A percentile compares a stretch with the other conserved stretches of the same genome.
phyloP scores from a whole-genome alignment of 208 protist genomes.

The Trypanosoma cruzi region DNA sequence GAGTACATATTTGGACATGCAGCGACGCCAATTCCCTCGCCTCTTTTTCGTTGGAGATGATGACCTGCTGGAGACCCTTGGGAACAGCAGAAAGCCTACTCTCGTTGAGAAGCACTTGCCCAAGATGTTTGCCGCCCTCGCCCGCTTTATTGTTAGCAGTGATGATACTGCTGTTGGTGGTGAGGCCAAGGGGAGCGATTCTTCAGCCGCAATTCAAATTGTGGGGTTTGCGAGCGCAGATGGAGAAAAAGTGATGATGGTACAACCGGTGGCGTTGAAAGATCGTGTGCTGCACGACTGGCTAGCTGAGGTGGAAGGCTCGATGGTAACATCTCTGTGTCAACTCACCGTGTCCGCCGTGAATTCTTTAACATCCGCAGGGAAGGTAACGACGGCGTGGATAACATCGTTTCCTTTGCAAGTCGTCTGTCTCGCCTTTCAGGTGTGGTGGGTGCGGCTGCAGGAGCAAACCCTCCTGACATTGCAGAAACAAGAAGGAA shows the following conservation, averaged over 20 bases:
- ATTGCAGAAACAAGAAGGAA: slow-evolving; percentile 12
- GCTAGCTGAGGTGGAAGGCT: slow-evolving; percentile 88
- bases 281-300: slow-evolving; percentile 94
- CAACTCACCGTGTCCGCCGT: slow-evolving; percentile 51
- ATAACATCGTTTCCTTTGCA: slow-evolving; percentile 91
- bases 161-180: slow-evolving; percentile 23
- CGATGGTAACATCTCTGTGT: slow-evolving; percentile 92
- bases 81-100: slow-evolving; percentile 94
- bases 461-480: slow-evolving; percentile 80
- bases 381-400: slow-evolving; percentile 80
- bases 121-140: slow-evolving; percentile 99
- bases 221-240: slow-evolving; percentile 92
- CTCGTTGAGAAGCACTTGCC: slow-evolving; percentile 97
- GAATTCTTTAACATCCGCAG: slow-evolving; percentile 26
- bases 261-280: slow-evolving; percentile 48
- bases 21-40: slow-evolving; percentile 97
- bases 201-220: slow-evolving; percentile 43
- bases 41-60: slow-evolving; percentile 99
- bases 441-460: slow-evolving; percentile 91
- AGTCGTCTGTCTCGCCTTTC: slow-evolving; percentile 91
- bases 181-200: neutral
- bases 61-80: slow-evolving; percentile 99
- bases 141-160: slow-evolving; percentile 56
- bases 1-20: slow-evolving; percentile 97
- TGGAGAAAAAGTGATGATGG: slow-evolving; percentile 94